A percentile compares a stretch with the other conserved stretches of the same genome.
These are phyloP conservation scores for Rhodotorula babjevae DNA, from an alignment of 768 basidiomycete genomes.

Conservation along the genomic window DNA sequence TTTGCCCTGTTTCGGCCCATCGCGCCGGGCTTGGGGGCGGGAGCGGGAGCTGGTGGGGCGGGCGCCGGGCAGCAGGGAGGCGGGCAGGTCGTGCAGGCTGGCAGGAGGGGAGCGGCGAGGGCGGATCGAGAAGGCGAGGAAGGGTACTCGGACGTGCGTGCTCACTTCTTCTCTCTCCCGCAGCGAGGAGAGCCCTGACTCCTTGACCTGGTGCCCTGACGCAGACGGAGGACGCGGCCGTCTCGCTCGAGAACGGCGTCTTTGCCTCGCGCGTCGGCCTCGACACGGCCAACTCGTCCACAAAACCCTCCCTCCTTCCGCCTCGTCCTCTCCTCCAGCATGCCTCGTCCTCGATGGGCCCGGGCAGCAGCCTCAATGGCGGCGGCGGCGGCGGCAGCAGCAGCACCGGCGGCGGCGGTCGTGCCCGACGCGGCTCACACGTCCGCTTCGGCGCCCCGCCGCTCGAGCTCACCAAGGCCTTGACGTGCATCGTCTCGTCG, in stretches of 20 bases:
- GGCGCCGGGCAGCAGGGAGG: too few relatives aligned
- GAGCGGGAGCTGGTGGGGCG: too few relatives aligned
- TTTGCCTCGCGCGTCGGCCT: conserved; percentile 26
- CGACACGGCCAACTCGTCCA: neutral
- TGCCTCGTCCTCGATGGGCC: neutral
- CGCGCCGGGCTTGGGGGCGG: too few relatives aligned
- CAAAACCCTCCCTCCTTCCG: neutral
- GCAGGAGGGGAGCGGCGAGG: neutral
- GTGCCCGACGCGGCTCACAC: neutral
- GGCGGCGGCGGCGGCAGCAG: too few relatives aligned
- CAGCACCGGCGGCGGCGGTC: too few relatives aligned
- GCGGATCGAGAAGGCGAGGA: conserved; percentile 12
- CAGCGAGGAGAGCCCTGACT: too few relatives aligned
- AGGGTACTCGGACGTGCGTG: conserved; percentile 24
- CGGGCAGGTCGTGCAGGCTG: neutral
- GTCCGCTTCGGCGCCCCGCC: conserved; percentile 16
- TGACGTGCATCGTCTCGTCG: conserved; percentile 29
- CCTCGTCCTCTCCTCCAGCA: neutral
- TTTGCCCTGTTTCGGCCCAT: conserved; percentile 30
- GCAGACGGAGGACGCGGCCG: conserved; percentile 38
- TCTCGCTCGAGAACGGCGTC: conserved; percentile 36
- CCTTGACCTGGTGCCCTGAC: neutral
- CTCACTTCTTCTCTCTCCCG: neutral
- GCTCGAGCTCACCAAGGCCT: conserved; percentile 29
- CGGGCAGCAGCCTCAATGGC: neutral